Evolutionary conservation across 1,284 basidiomycete genomes (phyloP).

Genomic region (Naganishia liquefaciens): DNA sequence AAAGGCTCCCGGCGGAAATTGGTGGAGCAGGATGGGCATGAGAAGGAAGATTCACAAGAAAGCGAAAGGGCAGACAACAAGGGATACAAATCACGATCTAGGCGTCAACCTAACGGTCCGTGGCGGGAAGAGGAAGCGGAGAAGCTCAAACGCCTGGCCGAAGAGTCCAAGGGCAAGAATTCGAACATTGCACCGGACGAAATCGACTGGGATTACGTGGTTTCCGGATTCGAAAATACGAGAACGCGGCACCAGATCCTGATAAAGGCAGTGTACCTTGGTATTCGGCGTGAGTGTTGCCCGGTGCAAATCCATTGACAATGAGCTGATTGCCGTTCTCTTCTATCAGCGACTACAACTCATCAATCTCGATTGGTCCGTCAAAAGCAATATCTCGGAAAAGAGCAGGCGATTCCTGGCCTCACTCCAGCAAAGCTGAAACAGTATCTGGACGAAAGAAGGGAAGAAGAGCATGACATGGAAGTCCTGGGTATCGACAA

Average conservation of each 20-base stretch:
- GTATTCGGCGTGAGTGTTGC: conserved; percentile 38
- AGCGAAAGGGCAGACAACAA: conserved; percentile 10
- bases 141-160: conserved; percentile 23
- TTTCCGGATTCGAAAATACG: conserved; percentile 36
- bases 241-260: conserved; percentile 43
- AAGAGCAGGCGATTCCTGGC: conserved; percentile 29
- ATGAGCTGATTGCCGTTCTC: neutral
- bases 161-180: conserved; percentile 30
- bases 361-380: conserved; percentile 31
- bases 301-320: neutral
- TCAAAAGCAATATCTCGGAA: conserved; percentile 32
- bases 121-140: conserved; percentile 31
- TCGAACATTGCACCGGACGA: conserved; percentile 30
- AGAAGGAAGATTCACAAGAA: conserved; percentile 21
- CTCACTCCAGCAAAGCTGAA: conserved; percentile 26
- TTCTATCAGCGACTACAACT: conserved; percentile 26
- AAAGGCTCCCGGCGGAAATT: neutral
- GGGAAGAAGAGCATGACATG: conserved; percentile 29
- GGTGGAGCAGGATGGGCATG: neutral
- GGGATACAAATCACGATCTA: conserved; percentile 11
- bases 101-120: conserved; percentile 28
- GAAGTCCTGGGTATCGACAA: conserved; percentile 19
- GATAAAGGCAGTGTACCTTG: conserved; percentile 43
- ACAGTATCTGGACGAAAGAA: conserved; percentile 22
- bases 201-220: conserved; percentile 42